Evolutionary conservation across 305 asterid genomes (phyloP), one percentile per base, ranked within the genome.

Genomic region (Striga hermonthica): DNA sequence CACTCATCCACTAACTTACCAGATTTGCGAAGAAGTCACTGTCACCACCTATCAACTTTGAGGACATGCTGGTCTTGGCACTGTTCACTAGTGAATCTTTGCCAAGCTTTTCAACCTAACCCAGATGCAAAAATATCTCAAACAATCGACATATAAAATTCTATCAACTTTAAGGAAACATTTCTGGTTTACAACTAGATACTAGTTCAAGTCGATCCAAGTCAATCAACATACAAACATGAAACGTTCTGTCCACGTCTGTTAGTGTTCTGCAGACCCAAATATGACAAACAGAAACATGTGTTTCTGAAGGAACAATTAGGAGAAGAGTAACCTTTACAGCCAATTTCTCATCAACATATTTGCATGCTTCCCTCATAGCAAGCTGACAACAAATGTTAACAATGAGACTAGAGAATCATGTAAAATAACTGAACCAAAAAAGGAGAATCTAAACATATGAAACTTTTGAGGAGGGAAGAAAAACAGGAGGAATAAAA

Each of bases 61-160:
- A 93, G 53, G 99, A 90, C 96, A 90, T 90, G 87, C 97, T 84
- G 69, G 99, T 93, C 93, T 88, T 90, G 76, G 99, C 97, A 80
- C 86, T 85, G 76, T 90, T 93, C 64, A 90, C 59, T 56, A 93
- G 86, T 64, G 91, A 83, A 73, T 93, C 95, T 74, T 85, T 93
- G 35, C 97, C 97, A 62, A 93, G 96, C 68, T 83, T 93, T 60
- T 90, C 96, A 47, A 90, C 99, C 99, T 93, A 71, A 63, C 65
- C 71, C 13, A 65, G 36, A 58, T 13, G 14, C 10, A 28, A 57
- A 56, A 57, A 43, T 55, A 59, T 62, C 55, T 16, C 60, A 52
- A 64, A 16, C 41, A 31, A 44, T 54, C 62, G 65, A 37, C 10
- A 37, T 22, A 22, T 22, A 22, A 22, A 22, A 22, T 22, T 2